Base-by-base conservation (phyloP, 177 flowering plant species). In the Vitis hybrid region DNA sequence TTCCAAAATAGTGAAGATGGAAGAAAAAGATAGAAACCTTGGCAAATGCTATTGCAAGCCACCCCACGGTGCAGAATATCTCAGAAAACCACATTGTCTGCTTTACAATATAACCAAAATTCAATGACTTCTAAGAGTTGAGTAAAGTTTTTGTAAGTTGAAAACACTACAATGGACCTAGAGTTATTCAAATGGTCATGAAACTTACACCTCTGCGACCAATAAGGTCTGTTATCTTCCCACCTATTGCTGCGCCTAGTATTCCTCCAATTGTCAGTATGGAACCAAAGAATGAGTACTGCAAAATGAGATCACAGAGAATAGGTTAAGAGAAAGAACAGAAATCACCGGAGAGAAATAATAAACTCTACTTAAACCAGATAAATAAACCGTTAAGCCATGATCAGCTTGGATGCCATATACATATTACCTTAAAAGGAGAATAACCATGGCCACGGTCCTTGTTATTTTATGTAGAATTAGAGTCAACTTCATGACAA, bases 1-100 rank as follows among this genome's bases (percentile, higher is more conserved):
- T 26, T 26, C 29, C 29, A 26, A 26, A 26, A 26, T 26, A 26
- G 29, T 26, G 29, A 15, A 58, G 31, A 11, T 39, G 49, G 33
- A 52, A 52, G 50, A 5, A 6, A 33, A 72, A 12, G 29, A 26
- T 26, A 26, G 45, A 39, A 58, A 87, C 88, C 88, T 87, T 70
- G 8, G 86, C 55, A 45, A 83, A 81, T 50, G 66, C 69, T 52
- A 83, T 76, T 3, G 75, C 74, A 7, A 87, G 78, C 88, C 88
- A 87, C 2, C 88, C 88, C 9, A 67, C 26, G 7, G 71, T 67
- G 73, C 79, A 74, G 65, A 82, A 74, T 52, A 74, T n/a, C n/a
- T 78, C 81, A 0, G 86, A 62, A 11, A 84, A 5, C 67, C 81
- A 70, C 87, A 85, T 79, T 50, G 90, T 75, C 88, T 86, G 86